Percentiles rank a stretch among this genome's conserved stretches.
These are phyloP conservation scores for Geranium rotundifolium DNA, from an alignment of 345 rosid genomes.

Conservation along the genomic window DNA sequence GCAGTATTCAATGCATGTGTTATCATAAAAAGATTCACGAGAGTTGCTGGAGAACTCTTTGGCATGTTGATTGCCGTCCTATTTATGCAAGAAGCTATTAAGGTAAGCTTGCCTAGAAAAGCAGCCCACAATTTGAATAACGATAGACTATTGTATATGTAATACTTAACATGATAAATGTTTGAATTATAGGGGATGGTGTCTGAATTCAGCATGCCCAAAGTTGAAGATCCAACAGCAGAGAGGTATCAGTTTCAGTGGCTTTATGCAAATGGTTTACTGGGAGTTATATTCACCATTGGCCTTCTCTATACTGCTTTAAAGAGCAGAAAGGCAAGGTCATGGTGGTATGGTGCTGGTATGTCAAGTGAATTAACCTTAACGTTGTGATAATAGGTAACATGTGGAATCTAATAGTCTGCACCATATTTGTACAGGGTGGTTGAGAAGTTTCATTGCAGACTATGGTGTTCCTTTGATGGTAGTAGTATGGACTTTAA, in stretches of 20 bases:
- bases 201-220: constrained; percentile 41
- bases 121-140: background rate
- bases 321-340: constrained; percentile 56
- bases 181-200: constrained; percentile 43
- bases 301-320: constrained; percentile 47
- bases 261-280: constrained; percentile 63
- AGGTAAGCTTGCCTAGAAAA: constrained; percentile 25
- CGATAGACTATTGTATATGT: background rate
- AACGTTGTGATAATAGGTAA: background rate
- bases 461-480: constrained; percentile 76
- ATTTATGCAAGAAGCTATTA: constrained; percentile 74
- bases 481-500: constrained; percentile 55
- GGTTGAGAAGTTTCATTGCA: constrained; percentile 60
- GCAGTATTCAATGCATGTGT: constrained; percentile 57
- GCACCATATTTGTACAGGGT: constrained; percentile 21
- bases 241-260: constrained; percentile 42
- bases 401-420: background rate
- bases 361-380: constrained; percentile 1
- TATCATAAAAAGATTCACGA: constrained; percentile 49
- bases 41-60: constrained; percentile 70
- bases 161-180: background rate
- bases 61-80: constrained; percentile 73
- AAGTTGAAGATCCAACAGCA: constrained; percentile 23
- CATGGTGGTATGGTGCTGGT: constrained; percentile 57
- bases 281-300: constrained; percentile 50